Conservation (phyloP, 495 filamentous ascomycete genomes). For the Jackrogersella minutella region DNA sequence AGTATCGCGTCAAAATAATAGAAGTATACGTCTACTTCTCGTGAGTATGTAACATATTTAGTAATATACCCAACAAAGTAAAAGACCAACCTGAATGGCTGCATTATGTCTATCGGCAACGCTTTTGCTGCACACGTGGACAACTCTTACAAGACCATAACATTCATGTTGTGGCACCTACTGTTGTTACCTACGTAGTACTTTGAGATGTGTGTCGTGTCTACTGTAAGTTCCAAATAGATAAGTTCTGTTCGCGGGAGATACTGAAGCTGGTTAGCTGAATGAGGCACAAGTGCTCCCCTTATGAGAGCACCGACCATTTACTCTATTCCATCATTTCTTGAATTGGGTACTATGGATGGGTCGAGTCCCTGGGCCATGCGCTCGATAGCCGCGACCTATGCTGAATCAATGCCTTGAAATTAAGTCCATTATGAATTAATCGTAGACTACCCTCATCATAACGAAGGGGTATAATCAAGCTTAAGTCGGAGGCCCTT, state of each 20-base stretch:
- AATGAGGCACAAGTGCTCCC: neutral
- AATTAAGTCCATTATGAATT: neutral
- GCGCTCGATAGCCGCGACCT: neutral
- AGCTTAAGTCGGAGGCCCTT: neutral
- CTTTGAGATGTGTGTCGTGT: neutral
- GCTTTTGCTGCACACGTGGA: slow-evolving; percentile 15
- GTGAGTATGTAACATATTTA: too few species aligned
- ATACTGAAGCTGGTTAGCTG: too few species aligned
- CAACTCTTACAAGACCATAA: neutral
- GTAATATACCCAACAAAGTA: too few species aligned
- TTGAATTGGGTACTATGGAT: too few species aligned
- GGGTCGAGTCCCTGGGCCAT: too few species aligned
- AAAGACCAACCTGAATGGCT: slow-evolving; percentile 6
- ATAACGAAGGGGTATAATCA: neutral
- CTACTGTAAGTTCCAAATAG: slow-evolving; percentile 1
- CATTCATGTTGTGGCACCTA: slow-evolving; percentile 4
- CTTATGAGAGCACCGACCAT: neutral
- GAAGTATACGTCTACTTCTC: neutral
- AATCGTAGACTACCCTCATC: neutral
- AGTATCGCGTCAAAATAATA: too few species aligned
- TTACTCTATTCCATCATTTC: neutral
- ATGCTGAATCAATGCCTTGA: neutral
- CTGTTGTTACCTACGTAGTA: neutral
- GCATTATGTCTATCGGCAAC: slow-evolving; percentile 14
- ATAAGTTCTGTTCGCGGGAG: neutral